Conservation (phyloP, 2,329 filamentous ascomycete species). For the Sporothrix mexicana region DNA sequence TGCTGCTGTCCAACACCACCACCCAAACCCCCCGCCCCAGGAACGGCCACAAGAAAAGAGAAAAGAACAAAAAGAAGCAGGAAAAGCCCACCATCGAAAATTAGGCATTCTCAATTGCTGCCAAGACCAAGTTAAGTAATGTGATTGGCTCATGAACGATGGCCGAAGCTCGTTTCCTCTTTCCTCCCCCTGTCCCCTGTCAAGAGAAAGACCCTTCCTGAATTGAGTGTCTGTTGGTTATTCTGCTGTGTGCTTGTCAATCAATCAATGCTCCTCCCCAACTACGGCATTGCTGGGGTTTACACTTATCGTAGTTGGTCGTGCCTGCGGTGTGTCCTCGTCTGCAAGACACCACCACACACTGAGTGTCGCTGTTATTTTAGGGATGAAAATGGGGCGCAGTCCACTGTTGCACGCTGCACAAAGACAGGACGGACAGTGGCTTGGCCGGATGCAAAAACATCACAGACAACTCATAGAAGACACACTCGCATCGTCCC, state of each 20-base stretch:
- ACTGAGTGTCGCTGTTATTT: slow-evolving; percentile 30
- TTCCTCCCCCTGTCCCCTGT: not conserved
- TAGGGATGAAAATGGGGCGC: slow-evolving; percentile 35
- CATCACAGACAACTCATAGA: not conserved
- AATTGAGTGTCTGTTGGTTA: not conserved
- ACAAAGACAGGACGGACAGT: not conserved
- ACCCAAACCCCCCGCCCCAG: not conserved
- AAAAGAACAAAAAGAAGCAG: not conserved
- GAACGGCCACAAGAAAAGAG: slow-evolving; percentile 9
- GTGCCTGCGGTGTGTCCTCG: not conserved
- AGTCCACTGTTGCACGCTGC: slow-evolving; percentile 26
- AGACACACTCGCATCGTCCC: not conserved
- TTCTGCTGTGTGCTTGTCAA: not conserved
- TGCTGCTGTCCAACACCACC: not conserved
- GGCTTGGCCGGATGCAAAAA: not conserved
- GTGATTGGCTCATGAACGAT: slow-evolving; percentile 33
- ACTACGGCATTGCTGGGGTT: not conserved
- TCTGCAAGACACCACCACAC: not conserved
- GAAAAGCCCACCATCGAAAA: not conserved
- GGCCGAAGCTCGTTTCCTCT: slow-evolving; percentile 2
- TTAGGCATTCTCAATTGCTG: not conserved
- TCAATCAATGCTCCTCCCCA: not conserved
- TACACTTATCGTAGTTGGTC: not conserved
- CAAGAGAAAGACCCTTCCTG: not conserved
- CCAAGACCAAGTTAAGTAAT: slow-evolving; percentile 5